phyloP scores from a whole-genome alignment of 306 rosid species.

The Gynostemma pentaphyllum region DNA sequence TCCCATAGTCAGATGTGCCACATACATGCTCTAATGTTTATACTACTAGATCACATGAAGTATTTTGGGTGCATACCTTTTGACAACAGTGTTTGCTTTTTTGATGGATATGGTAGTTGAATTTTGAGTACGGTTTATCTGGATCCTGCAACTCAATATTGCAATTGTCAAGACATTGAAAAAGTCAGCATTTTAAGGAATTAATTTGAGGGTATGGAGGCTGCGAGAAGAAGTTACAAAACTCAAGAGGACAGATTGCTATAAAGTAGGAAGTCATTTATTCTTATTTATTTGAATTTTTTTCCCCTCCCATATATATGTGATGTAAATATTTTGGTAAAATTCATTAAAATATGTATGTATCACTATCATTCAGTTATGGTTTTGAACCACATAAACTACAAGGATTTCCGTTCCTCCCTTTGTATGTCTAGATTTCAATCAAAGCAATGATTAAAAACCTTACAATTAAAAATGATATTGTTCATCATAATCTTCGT shows the following conservation, averaged over 20 bases:
- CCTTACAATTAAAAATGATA: neutral
- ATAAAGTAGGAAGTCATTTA: neutral
- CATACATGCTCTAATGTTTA: conserved; percentile 26
- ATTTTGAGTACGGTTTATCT: neutral
- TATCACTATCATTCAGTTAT: neutral
- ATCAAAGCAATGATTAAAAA: neutral
- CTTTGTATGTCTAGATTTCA: neutral
- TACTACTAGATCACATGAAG: conserved; percentile 35
- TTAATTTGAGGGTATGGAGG: neutral
- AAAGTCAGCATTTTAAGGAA: neutral
- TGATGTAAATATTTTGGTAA: too few species aligned
- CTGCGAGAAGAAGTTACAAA: neutral
- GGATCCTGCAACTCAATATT: neutral
- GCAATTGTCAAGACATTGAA: neutral
- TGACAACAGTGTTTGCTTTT: conserved; percentile 15
- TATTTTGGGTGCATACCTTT: conserved; percentile 34
- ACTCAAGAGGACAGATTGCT: neutral
- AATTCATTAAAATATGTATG: neutral
- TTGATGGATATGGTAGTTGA: conserved; percentile 3
- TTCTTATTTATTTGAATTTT: neutral
- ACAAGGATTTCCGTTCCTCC: neutral
- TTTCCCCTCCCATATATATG: too few species aligned
- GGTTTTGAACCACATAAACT: neutral
- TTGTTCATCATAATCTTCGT: neutral
- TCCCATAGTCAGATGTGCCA: conserved; percentile 31